Percentiles rank a stretch among this genome's conserved stretches.
phyloP scores from a whole-genome alignment of 176 grass and related monocot genomes.

The Raddia guianensis region DNA sequence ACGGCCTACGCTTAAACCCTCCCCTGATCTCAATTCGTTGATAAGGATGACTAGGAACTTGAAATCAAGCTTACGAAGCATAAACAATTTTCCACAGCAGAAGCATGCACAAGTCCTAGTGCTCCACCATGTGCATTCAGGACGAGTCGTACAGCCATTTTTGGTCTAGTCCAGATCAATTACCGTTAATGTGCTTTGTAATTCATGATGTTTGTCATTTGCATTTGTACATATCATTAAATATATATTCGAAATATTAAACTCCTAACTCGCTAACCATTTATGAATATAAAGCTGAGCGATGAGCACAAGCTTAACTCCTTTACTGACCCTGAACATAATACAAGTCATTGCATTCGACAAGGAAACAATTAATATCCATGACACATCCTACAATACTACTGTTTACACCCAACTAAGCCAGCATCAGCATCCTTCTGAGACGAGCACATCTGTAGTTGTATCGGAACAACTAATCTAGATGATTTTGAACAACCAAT shows the following conservation, averaged over 20 bases:
- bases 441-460: slow-evolving; percentile 25
- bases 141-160: background rate
- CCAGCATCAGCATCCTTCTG: slow-evolving; percentile 24
- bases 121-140: background rate
- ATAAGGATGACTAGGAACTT: background rate
- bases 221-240: too few species aligned
- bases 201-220: too few species aligned
- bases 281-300: slow-evolving; percentile 22
- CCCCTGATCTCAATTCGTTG: background rate
- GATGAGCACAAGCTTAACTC: slow-evolving; percentile 16
- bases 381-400: slow-evolving; percentile 39
- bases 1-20: too few species aligned
- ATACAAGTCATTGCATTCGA: slow-evolving; percentile 23
- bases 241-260: too few species aligned
- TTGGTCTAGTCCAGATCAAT: too few species aligned
- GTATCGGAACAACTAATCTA: slow-evolving; percentile 5
- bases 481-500: slow-evolving; percentile 25
- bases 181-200: too few species aligned
- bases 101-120: background rate
- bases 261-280: background rate
- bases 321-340: slow-evolving; percentile 26
- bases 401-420: slow-evolving; percentile 47
- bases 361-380: slow-evolving; percentile 26
- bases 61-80: background rate
- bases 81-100: background rate